These are phyloP conservation scores for Myrmaecium sp. DNA, from an alignment of 2,329 filamentous ascomycete species.

Conservation along the genomic window DNA sequence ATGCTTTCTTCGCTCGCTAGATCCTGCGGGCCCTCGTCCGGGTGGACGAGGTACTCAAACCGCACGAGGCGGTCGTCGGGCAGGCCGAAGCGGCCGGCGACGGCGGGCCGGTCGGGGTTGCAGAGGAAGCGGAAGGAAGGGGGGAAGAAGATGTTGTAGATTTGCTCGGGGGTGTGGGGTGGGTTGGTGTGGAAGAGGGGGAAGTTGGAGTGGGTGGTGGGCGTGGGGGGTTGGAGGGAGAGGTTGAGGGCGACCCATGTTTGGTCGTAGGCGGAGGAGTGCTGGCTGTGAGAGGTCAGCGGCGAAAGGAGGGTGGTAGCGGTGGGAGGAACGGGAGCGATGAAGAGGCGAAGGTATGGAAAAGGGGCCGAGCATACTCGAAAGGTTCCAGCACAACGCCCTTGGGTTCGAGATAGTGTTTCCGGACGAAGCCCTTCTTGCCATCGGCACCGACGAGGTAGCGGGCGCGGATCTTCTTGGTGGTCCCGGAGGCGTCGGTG, in stretches of 20 bases:
- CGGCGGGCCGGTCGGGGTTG: constrained; percentile 1
- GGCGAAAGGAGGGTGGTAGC: no score
- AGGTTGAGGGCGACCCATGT: constrained; percentile 34
- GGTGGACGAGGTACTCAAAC: no score
- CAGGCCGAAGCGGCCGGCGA: no score
- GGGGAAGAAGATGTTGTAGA: no score
- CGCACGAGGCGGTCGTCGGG: no score
- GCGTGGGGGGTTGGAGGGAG: constrained; percentile 26
- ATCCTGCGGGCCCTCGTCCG: no score
- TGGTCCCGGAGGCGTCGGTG: neutral
- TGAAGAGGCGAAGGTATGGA: no score
- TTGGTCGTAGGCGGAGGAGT: constrained; percentile 20
- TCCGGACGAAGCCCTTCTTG: constrained; percentile 29
- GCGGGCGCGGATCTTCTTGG: neutral
- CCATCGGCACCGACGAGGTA: constrained; percentile 31
- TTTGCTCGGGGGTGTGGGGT: no score
- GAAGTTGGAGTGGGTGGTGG: constrained; percentile 25
- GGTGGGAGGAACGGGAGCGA: no score
- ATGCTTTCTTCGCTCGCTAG: constrained; percentile 1
- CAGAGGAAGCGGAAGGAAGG: neutral
- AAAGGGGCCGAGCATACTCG: no score
- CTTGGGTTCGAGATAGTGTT: constrained; percentile 27
- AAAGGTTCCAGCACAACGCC: constrained; percentile 24
- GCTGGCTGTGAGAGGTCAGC: no score
- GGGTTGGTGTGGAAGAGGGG: no score